Evolutionary conservation across 73 alveolate genomes (phyloP).

Genomic region (Effrenium voratum): DNA sequence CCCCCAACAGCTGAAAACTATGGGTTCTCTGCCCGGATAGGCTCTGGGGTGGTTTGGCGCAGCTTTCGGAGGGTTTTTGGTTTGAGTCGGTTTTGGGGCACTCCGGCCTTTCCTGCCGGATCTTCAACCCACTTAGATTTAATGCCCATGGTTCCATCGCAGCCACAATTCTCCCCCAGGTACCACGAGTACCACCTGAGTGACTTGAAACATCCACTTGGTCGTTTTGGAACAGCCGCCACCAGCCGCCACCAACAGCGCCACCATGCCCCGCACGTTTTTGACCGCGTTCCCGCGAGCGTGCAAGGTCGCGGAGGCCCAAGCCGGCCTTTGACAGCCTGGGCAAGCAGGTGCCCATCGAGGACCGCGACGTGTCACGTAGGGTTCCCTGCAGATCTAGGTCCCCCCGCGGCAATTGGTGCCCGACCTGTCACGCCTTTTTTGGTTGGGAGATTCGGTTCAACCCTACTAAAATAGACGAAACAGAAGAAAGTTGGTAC

Average conservation of each 20-base stretch:
- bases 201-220: not conserved
- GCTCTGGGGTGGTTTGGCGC: not conserved
- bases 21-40: no score
- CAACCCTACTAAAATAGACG: no score
- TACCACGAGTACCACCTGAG: not conserved
- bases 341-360: constrained; percentile 87
- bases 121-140: not conserved
- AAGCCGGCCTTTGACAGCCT: constrained; percentile 69
- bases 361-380: no score
- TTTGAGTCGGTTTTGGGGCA: not conserved
- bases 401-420: no score
- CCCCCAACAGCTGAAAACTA: no score
- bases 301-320: constrained; percentile 57
- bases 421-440: no score
- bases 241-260: no score
- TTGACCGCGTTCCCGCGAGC: not conserved
- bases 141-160: not conserved
- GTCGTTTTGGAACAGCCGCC: no score
- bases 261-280: no score
- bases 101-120: not conserved
- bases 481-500: no score
- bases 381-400: no score
- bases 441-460: no score
- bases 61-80: not conserved
- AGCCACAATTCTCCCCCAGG: not conserved